phyloP scores from a whole-genome alignment of 257 asterid species.

The Marsdenia floribunda region DNA sequence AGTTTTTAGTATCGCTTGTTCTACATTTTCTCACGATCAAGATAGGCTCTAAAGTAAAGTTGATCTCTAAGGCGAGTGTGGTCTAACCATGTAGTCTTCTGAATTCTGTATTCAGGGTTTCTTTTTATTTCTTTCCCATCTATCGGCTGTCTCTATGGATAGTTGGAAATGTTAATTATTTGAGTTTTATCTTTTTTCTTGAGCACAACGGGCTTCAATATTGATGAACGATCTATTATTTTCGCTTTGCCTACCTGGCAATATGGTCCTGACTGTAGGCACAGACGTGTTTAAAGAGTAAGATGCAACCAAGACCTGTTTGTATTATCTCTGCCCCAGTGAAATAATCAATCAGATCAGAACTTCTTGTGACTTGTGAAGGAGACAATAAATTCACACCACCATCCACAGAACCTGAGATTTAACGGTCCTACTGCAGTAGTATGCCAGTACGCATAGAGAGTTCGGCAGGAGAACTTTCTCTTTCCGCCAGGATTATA shows the following conservation, averaged over 20 bases:
- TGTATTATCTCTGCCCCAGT: background rate
- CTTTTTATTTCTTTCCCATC: background rate
- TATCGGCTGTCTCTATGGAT: background rate
- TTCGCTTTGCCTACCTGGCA: background rate
- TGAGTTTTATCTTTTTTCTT: background rate
- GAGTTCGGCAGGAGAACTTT: background rate
- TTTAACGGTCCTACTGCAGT: background rate
- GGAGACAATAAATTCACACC: no score
- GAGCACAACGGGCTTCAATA: constrained; percentile 6
- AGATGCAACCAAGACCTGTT: background rate
- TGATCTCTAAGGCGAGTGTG: constrained; percentile 27
- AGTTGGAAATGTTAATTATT: constrained; percentile 15
- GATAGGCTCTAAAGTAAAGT: constrained; percentile 44
- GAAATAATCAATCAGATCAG: background rate
- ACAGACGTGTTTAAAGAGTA: background rate
- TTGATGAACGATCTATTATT: background rate
- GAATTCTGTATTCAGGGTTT: constrained; percentile 32
- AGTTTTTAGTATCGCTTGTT: constrained; percentile 21
- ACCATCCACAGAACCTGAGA: background rate
- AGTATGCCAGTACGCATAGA: no score
- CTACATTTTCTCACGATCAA: constrained; percentile 18
- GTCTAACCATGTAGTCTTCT: constrained; percentile 27
- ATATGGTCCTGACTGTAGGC: background rate
- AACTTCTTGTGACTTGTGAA: no score
- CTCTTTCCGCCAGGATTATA: background rate